Conservation (phyloP, 2,329 filamentous ascomycete genomes). For the Seiridium unicorne region DNA sequence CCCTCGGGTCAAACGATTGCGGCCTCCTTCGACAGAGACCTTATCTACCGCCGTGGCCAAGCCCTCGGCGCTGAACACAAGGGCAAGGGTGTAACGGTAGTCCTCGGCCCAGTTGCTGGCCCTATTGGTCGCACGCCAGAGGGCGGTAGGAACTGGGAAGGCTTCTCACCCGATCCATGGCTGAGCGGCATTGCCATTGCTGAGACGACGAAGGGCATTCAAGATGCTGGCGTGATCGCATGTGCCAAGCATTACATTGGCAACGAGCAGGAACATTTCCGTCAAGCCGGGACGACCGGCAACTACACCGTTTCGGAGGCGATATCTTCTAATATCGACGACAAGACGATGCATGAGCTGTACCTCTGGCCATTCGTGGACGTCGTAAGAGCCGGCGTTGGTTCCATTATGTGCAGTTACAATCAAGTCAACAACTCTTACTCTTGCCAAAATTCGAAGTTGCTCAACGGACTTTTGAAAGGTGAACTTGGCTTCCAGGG, state of each 20-base stretch:
- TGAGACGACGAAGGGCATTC: slow-evolving; percentile 75
- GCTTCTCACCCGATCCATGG: slow-evolving; percentile 70
- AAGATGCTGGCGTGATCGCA: slow-evolving; percentile 75
- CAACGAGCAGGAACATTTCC: slow-evolving; percentile 77
- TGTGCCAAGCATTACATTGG: slow-evolving; percentile 72
- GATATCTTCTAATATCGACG: slow-evolving; percentile 62
- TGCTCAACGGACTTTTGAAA: slow-evolving; percentile 75
- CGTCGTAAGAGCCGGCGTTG: slow-evolving; percentile 65
- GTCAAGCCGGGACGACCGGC: slow-evolving; percentile 55
- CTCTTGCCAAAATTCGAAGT: slow-evolving; percentile 74
- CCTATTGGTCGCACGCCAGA: slow-evolving; percentile 67
- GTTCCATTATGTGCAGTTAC: slow-evolving; percentile 66
- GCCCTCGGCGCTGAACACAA: slow-evolving; percentile 72
- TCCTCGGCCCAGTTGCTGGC: slow-evolving; percentile 72
- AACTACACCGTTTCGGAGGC: slow-evolving; percentile 63
- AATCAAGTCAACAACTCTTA: slow-evolving; percentile 81
- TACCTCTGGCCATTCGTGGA: slow-evolving; percentile 80
- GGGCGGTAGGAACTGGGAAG: slow-evolving; percentile 72
- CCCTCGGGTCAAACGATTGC: slow-evolving; percentile 75
- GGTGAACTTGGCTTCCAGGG: slow-evolving; percentile 79
- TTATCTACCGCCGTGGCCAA: slow-evolving; percentile 69
- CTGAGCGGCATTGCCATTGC: slow-evolving; percentile 70
- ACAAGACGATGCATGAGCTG: slow-evolving; percentile 72
- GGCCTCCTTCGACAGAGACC: slow-evolving; percentile 74
- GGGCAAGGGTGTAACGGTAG: slow-evolving; percentile 71